Base-by-base conservation (phyloP, 352 stramenopile genomes). In the Phytophthora hybrid region DNA sequence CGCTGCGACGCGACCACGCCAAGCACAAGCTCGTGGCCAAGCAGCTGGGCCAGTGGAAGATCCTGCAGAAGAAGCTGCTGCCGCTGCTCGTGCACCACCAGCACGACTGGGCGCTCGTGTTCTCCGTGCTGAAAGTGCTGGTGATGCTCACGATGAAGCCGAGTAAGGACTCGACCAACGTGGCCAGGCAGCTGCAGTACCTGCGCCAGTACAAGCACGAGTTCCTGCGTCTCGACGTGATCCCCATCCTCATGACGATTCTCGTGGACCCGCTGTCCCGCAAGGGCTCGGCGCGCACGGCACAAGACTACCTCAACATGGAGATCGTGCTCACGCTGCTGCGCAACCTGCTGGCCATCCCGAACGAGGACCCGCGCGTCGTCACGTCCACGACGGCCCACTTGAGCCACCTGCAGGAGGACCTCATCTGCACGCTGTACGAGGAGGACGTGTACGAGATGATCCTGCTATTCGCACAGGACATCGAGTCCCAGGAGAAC, bases 91-190 rank as follows among this genome's bases (percentile, higher is more conserved):
- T 96, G 26, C 92, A 95, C 65, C 89, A 97, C 69, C 91, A 97
- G 65, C 84, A 94, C 70, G 90, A 97, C 78, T 93, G 85, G 86
- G 77, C 76, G 46, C 81, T 97, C n/a, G 88, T 95, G 16, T 94
- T 96, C 53, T 96, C 91, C 34, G 93, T 97, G 65, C 77, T 96
- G 18, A 97, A 97, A 66, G 89, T 97, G 63, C 84, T 97, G 44
- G 90, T 96, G 21, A 96, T 97, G 91, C 80, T 97, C 41, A 97
- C 91, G 2, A 97, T 94, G 89, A 93, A 94, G 52, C 91, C 90
- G 1, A 60, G 86, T 3, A 82, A 80, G 23, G 88, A 96, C 55
- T 96, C 89, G 37, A 91, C 81, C 53, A 91, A 96, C 62, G 81
- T 96, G 32, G 83, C 87, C 6, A 78, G 93, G 65, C 89, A 97